Percentiles rank a stretch among this genome's conserved stretches.
Evolutionary conservation across 192 early-diverging fungal species (phyloP).

Genomic region (Backusella tarrabulga): DNA sequence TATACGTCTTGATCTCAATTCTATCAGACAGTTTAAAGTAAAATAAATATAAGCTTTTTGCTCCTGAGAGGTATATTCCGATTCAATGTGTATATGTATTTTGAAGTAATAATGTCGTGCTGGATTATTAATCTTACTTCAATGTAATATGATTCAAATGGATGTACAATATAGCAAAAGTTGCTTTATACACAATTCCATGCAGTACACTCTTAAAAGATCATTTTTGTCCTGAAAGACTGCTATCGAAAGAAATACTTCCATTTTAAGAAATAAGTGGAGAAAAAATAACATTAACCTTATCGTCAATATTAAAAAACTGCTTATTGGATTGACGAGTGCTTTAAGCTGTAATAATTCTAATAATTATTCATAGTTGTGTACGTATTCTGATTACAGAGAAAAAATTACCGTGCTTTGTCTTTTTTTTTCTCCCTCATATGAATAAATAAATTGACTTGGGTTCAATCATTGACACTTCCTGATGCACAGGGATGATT

Average conservation of each 20-base stretch:
- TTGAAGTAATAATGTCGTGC: background rate
- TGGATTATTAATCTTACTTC: background rate
- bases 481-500: too few species aligned
- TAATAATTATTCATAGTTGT: background rate
- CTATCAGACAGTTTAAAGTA: background rate
- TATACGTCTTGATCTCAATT: background rate
- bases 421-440: background rate
- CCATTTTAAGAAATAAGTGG: background rate
- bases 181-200: too few species aligned
- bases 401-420: background rate
- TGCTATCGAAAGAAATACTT: background rate
- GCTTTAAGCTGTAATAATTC: background rate
- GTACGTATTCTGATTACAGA: background rate
- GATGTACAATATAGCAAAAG: background rate
- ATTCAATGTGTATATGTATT: background rate
- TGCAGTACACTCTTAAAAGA: too few species aligned
- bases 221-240: background rate
- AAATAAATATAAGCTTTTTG: background rate
- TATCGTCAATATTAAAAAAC: background rate
- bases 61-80: background rate
- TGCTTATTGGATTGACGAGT: background rate
- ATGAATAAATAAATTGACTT: background rate
- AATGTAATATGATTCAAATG: background rate
- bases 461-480: background rate
- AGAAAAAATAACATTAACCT: background rate